phyloP scores from a whole-genome alignment of 345 rosid species.

The Aegle marmelos region DNA sequence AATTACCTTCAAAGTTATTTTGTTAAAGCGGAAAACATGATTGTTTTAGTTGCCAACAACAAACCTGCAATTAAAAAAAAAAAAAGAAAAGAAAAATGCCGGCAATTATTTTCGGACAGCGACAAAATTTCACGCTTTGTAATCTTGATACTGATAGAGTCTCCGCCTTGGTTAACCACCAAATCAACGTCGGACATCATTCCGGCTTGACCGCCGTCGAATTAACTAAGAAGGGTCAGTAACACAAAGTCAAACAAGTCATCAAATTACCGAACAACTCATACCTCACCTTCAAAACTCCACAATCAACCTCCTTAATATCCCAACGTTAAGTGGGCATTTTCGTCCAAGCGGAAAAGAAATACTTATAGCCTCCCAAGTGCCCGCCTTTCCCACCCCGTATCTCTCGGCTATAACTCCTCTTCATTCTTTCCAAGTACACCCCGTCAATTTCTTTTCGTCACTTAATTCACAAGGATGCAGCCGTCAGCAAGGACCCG shows the following conservation, averaged over 20 bases:
- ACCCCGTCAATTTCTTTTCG: neutral
- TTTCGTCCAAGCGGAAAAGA: conserved; percentile 28
- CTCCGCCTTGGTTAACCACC: neutral
- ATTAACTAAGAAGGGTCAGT: neutral
- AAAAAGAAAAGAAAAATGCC: no score
- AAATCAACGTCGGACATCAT: neutral
- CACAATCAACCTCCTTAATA: neutral
- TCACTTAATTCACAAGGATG: conserved; percentile 37
- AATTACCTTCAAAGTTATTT: no score
- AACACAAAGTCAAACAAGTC: neutral
- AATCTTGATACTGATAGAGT: neutral
- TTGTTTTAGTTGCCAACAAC: no score
- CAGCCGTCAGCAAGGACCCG: conserved; percentile 69
- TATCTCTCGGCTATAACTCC: conserved; percentile 14
- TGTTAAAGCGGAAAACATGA: no score
- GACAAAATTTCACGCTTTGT: neutral
- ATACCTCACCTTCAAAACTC: neutral
- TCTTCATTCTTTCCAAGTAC: neutral
- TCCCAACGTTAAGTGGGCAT: conserved; percentile 20
- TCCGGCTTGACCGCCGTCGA: neutral
- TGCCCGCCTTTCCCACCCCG: neutral
- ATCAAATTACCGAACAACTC: neutral
- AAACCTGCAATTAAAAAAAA: no score
- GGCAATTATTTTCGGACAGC: neutral
- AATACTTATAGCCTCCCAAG: neutral